A percentile compares a stretch with the other conserved stretches of the same genome.
phyloP scores from a whole-genome alignment of 371 early-diverging fungal species.

The Haplosporangium sp. region DNA sequence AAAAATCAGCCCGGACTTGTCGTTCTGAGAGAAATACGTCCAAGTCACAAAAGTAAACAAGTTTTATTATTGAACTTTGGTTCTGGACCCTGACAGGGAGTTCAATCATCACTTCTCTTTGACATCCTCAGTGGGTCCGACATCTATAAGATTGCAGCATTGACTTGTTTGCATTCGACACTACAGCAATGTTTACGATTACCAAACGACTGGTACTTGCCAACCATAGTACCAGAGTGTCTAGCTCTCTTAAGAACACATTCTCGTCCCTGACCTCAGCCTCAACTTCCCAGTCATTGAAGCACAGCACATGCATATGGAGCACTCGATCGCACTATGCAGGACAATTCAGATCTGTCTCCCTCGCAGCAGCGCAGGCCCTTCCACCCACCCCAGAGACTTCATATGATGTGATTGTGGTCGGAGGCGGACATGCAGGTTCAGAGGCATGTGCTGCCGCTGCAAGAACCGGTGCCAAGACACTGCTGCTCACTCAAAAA shows the following conservation, averaged over 20 bases:
- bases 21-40: too few relatives aligned
- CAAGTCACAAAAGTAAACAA: too few relatives aligned
- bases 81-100: too few relatives aligned
- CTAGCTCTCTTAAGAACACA: constrained; percentile 3
- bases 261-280: constrained; percentile 20
- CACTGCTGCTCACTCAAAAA: constrained; percentile 82
- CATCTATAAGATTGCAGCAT: too few relatives aligned
- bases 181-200: constrained; percentile 2
- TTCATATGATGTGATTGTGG: constrained; percentile 77
- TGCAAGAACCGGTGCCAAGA: constrained; percentile 81
- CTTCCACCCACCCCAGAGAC: constrained; percentile 47
- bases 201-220: constrained; percentile 10
- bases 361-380: constrained; percentile 46
- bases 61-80: too few relatives aligned
- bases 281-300: not conserved
- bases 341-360: constrained; percentile 36
- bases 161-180: too few relatives aligned
- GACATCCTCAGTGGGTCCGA: too few relatives aligned
- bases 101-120: too few relatives aligned
- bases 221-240: constrained; percentile 6
- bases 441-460: constrained; percentile 89
- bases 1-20: too few relatives aligned
- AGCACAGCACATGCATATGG: constrained; percentile 13
- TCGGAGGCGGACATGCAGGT: constrained; percentile 92
- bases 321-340: not conserved